A percentile compares a stretch with the other conserved stretches of the same genome.
phyloP scores from a whole-genome alignment of 495 filamentous ascomycete genomes.

The Cenococcum geophilum region DNA sequence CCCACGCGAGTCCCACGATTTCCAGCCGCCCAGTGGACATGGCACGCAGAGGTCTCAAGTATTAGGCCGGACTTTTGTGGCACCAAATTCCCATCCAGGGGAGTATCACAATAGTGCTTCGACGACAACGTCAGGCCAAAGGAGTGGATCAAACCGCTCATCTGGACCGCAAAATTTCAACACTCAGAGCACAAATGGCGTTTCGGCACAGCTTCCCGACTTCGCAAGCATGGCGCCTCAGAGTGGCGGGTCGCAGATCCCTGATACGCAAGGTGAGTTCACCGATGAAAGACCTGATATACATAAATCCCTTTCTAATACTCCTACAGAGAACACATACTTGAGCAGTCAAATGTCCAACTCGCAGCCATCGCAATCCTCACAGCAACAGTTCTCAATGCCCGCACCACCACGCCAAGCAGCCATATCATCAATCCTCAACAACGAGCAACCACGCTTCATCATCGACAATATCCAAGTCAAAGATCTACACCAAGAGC shows the following conservation, averaged over 20 bases:
- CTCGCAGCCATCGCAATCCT: constrained; percentile 32
- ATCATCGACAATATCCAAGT: constrained; percentile 54
- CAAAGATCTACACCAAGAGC: constrained; percentile 49
- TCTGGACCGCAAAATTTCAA: constrained; percentile 47
- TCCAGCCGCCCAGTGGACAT: constrained; percentile 30
- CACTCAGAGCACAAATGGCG: constrained; percentile 60
- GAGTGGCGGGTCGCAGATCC: constrained; percentile 44
- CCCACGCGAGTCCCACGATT: constrained; percentile 41
- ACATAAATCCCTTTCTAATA: background rate
- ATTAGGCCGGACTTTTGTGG: constrained; percentile 66
- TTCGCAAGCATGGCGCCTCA: constrained; percentile 25
- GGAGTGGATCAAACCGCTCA: constrained; percentile 41
- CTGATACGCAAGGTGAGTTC: constrained; percentile 53
- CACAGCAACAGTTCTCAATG: constrained; percentile 19
- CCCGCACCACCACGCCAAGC: constrained; percentile 21
- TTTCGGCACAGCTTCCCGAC: constrained; percentile 36
- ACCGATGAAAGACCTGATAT: background rate
- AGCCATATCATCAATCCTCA: constrained; percentile 19
- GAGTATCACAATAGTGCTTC: constrained; percentile 81
- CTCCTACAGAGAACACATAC: constrained; percentile 23
- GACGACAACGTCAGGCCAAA: constrained; percentile 57
- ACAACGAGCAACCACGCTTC: constrained; percentile 43
- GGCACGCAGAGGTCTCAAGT: constrained; percentile 55
- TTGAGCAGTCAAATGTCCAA: constrained; percentile 38
- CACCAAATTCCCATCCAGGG: constrained; percentile 65